A percentile compares a stretch with the other conserved stretches of the same genome.
These are phyloP conservation scores for Trichothecium sympodiale DNA, from an alignment of 2,329 filamentous ascomycete species.

Conservation along the genomic window DNA sequence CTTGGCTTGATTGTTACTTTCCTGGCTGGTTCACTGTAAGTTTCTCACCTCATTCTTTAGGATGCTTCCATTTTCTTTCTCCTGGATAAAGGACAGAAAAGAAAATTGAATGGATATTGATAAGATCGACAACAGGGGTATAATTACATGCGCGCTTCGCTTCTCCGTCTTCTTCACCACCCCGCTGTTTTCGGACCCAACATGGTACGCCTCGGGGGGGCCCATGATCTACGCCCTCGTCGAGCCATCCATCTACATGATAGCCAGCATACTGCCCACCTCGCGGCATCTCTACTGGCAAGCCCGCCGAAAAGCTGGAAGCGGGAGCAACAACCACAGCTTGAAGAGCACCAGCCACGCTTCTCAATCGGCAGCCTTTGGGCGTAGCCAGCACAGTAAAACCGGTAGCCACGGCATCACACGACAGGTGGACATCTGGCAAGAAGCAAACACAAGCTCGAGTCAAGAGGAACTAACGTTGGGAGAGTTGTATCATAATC, in stretches of 20 bases:
- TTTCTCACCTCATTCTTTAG: no score
- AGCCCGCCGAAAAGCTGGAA: neutral
- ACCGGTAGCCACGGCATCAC: neutral
- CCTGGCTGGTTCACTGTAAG: slow-evolving; percentile 5
- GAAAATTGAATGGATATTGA: neutral
- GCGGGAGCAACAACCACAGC: neutral
- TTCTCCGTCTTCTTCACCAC: slow-evolving; percentile 7
- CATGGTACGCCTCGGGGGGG: slow-evolving; percentile 7
- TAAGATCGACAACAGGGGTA: slow-evolving; percentile 1
- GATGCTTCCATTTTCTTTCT: no score
- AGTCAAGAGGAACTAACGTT: slow-evolving; percentile 6
- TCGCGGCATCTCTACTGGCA: slow-evolving; percentile 5
- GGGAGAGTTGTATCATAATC: slow-evolving; percentile 3
- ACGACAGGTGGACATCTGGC: slow-evolving; percentile 1
- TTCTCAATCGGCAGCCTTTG: slow-evolving; percentile 1
- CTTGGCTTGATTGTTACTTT: slow-evolving; percentile 6
- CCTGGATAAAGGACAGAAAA: neutral
- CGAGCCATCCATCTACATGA: slow-evolving; percentile 8
- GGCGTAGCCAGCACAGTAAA: neutral
- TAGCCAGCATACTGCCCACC: slow-evolving; percentile 7
- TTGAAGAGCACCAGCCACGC: neutral
- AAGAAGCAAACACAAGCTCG: neutral
- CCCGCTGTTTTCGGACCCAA: slow-evolving; percentile 6
- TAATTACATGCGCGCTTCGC: slow-evolving; percentile 6
- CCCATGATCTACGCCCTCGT: slow-evolving; percentile 8